Base-by-base conservation (phyloP, 2,329 filamentous ascomycete genomes). In the Didymella pinodella region DNA sequence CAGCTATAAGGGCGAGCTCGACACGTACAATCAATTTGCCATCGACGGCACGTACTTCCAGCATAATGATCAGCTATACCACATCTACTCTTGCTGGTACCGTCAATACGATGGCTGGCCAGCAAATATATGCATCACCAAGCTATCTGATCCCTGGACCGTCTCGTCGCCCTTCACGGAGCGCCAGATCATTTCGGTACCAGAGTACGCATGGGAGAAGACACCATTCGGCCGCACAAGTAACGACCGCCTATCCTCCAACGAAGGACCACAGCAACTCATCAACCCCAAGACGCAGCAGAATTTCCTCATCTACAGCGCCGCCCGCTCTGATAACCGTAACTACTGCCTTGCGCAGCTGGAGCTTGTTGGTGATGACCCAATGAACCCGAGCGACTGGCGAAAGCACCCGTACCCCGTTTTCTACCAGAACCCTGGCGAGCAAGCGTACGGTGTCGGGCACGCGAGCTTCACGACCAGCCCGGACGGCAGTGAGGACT, bases 21-120 rank as follows among this genome's bases (percentile, higher is more conserved):
- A 84, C 63, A 84, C 82, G 0, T 84, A 78, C 63, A 76, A 84
- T 61, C 82, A 84, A 59, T 84, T 84, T 62, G 81, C 82, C 22
- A 84, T 84, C 58, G 82, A 84, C 54, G 82, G 82, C 0, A 84
- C 82, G 0, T 84, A 84, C 68, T 83, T 84, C 66, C 73, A 77
- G 56, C 78, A 84, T 65, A 62, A 59, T 34, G 55, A 51, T 58
- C 67, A 54, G 61, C 62, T 79, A 3, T 78, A 79, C 46, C 76
- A 79, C 59, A 73, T 78, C 48, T 79, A 78, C 62, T 74, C 69
- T 10, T 79, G 76, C 59, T 79, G 76, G 76, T 76, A 78, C 58
- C 73, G 70, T n/a, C 69, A 77, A 18, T 82, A 82, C 65, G 77
- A 78, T 36, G 79, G 75, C 47, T 84, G 82, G 82, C 82, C 82